phyloP scores from a whole-genome alignment of 768 basidiomycete genomes.

The Favolaschia claudopus region DNA sequence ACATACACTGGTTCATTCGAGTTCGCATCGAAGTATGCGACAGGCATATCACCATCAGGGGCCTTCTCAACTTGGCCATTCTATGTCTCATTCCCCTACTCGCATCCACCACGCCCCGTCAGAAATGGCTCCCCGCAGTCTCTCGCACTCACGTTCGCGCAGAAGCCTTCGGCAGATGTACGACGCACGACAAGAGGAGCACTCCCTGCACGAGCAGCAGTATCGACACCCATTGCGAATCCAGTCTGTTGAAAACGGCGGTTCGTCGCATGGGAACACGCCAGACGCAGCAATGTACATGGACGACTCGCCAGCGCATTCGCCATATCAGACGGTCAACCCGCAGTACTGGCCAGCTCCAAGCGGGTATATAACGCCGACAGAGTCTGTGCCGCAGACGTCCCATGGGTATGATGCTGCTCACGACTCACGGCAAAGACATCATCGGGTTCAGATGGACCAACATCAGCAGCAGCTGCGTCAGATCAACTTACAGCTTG shows the following conservation, averaged over 20 bases:
- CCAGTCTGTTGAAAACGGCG: too few species aligned
- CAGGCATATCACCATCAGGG: slow-evolving; percentile 31
- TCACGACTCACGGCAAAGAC: slow-evolving; percentile 30
- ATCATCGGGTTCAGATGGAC: slow-evolving; percentile 14
- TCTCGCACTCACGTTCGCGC: slow-evolving; percentile 21
- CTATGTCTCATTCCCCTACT: background rate
- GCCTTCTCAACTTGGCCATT: slow-evolving; percentile 14
- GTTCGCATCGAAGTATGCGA: slow-evolving; percentile 30
- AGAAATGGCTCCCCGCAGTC: slow-evolving; percentile 13
- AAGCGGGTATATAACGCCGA: slow-evolving; percentile 14
- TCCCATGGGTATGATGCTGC: slow-evolving; percentile 28
- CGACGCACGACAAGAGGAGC: slow-evolving; percentile 8
- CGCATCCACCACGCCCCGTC: slow-evolving; percentile 15
- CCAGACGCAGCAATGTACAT: slow-evolving; percentile 1
- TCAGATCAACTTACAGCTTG: slow-evolving; percentile 27
- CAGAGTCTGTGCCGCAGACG: slow-evolving; percentile 26
- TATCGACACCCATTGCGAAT: background rate
- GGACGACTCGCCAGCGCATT: slow-evolving; percentile 16
- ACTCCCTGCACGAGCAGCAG: background rate
- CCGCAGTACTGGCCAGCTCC: slow-evolving; percentile 22
- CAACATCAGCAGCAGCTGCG: slow-evolving; percentile 29
- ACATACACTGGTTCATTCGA: slow-evolving; percentile 22
- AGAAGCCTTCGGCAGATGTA: slow-evolving; percentile 19
- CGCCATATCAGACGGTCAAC: slow-evolving; percentile 24
- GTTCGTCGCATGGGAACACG: background rate